Base-by-base conservation (phyloP, 2,329 filamentous ascomycete genomes). In the Phaeosphaeriaceae sp. region DNA sequence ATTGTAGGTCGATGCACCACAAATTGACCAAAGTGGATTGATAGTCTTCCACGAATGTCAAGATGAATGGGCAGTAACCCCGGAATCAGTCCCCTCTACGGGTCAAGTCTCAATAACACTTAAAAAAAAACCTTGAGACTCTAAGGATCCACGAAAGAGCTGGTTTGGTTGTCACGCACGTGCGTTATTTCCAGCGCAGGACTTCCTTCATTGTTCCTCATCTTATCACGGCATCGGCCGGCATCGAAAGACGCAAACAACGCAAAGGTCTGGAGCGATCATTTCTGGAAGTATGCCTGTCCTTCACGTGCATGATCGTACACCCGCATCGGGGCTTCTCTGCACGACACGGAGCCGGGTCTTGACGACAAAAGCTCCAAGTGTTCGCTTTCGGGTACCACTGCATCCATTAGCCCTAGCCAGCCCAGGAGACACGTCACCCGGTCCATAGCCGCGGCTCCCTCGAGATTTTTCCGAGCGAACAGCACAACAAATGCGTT, bases 401-500 rank as follows among this genome's bases (percentile, higher is more conserved):
- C 17, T 47, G 45, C 42, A 45, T 47, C 45, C 45, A 7, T 47
- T 47, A 44, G 41, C 41, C 41, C 41, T 25, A 47, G 21, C 45
- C 7, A 47, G 21, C 21, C 45, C 22, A 24, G 21, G 15, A 47
- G 45, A 47, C 45, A 47, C 45, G 45, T 47, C 45, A 47, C 22
- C 45, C 45, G 22, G 11, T 21, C 22, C 21, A 25, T 47, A n/a
- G 21, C 45, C 21, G 21, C 45, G 17, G 21, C 22, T 25, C 45
- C 13, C 21, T 47, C 22, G 9, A 47, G 45, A 24, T 24, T 36
- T 7, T 36, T 11, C 31, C 15, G 21, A 22, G 61, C 63, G 66
- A 70, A 70, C 66, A 70, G 65, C 67, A 66, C 62, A 69, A 69
- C 67, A 55, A 58, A 51, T 70, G 67, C 67, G 66, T 69, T 60